phyloP scores from a whole-genome alignment of 352 stramenopile species.

The Phytophthora hybrid region DNA sequence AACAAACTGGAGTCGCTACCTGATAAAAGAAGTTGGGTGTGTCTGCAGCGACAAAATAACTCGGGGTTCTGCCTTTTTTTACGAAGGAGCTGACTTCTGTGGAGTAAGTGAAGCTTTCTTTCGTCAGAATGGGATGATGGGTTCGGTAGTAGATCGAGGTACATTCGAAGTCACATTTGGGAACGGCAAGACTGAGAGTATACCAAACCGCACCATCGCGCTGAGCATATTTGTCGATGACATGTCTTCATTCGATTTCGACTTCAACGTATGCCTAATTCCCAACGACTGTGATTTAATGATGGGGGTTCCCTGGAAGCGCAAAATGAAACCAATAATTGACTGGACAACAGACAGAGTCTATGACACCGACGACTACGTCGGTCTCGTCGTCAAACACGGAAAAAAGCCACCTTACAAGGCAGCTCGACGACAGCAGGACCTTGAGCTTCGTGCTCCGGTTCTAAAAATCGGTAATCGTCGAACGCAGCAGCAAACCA shows the following conservation, averaged over 20 bases:
- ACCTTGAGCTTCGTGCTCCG: not conserved
- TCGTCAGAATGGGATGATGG: not conserved
- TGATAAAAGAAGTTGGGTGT: conserved; percentile 11
- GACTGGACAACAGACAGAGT: conserved; percentile 4
- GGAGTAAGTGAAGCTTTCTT: conserved; percentile 4
- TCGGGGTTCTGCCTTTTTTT: not conserved
- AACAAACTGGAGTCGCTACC: not conserved
- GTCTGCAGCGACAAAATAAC: not conserved
- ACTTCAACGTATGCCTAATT: conserved; percentile 17
- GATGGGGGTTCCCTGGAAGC: conserved; percentile 16
- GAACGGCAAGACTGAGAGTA: not conserved
- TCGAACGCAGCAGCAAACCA: conserved; percentile 3
- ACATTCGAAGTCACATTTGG: conserved; percentile 7
- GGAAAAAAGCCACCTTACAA: not conserved
- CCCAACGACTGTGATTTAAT: conserved; percentile 4
- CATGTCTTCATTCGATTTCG: conserved; percentile 12
- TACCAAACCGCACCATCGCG: not conserved
- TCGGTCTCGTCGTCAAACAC: not conserved
- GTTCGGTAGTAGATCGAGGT: not conserved
- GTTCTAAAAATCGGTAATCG: not conserved
- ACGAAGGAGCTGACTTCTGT: conserved; percentile 13
- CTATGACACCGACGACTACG: conserved; percentile 5
- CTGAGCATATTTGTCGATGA: conserved; percentile 11
- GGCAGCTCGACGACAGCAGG: not conserved
- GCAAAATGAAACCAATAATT: conserved; percentile 10